Conservation (phyloP, 805 yeast genomes). For the Myxozyma sirexii region DNA sequence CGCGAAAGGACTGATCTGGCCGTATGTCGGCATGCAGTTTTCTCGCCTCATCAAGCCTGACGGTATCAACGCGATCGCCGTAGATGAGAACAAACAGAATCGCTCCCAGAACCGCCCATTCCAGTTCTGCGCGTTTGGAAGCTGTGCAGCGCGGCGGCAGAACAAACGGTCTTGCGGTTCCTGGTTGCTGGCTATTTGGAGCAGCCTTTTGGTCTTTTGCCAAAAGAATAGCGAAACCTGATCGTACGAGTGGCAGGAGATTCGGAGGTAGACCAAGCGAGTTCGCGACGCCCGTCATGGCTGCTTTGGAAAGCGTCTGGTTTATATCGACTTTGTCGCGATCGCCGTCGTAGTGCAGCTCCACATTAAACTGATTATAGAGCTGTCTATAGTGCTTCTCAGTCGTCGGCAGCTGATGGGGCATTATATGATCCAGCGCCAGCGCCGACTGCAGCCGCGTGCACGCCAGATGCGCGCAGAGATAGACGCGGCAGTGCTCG, state of each 20-base stretch:
- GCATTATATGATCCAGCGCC: constrained; percentile 16
- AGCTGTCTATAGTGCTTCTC: constrained; percentile 18
- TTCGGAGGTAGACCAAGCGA: not conserved
- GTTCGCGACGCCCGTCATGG: not conserved
- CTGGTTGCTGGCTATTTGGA: not conserved
- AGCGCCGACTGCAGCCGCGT: constrained; percentile 12
- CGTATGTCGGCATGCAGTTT: not conserved
- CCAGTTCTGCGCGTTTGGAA: not conserved
- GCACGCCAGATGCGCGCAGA: constrained; percentile 29
- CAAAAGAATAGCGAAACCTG: not conserved
- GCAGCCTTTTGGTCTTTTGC: not conserved
- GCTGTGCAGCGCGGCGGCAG: not conserved
- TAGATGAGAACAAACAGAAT: constrained; percentile 11
- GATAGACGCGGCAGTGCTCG: constrained; percentile 27
- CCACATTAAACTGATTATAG: constrained; percentile 12
- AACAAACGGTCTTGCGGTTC: constrained; percentile 1
- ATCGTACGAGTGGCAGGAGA: not conserved
- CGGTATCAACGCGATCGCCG: constrained; percentile 15
- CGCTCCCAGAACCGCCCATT: constrained; percentile 25
- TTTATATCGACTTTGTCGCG: not conserved
- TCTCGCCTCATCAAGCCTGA: not conserved
- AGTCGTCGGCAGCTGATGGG: constrained; percentile 18
- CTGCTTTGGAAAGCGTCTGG: not conserved
- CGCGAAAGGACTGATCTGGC: not conserved
- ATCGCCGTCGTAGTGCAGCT: constrained; percentile 3